Percentiles rank a stretch among this genome's conserved stretches.
Evolutionary conservation across 2,329 filamentous ascomycete genomes (phyloP).

Genomic region (Domatiomyces catenatus): DNA sequence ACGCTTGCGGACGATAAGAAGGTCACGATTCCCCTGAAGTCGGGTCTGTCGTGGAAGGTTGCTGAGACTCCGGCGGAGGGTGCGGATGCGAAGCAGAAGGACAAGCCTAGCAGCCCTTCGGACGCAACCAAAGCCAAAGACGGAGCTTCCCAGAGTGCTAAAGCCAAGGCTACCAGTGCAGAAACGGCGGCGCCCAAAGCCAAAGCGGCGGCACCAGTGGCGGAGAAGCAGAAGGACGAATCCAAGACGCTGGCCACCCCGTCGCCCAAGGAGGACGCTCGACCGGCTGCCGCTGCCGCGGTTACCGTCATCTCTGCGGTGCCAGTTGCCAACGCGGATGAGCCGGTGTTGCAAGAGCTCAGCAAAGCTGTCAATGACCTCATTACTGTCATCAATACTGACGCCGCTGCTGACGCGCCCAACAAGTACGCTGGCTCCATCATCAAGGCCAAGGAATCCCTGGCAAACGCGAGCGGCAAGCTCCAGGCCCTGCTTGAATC

Average conservation of each 20-base stretch:
- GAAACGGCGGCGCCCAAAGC: slow-evolving; percentile 7
- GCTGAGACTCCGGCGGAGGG: slow-evolving; percentile 43
- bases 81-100: slow-evolving; percentile 41
- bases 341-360: slow-evolving; percentile 81
- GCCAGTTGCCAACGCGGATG: slow-evolving; percentile 56
- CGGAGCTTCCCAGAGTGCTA: neutral
- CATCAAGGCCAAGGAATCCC: slow-evolving; percentile 68
- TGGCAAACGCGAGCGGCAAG: slow-evolving; percentile 62
- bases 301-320: slow-evolving; percentile 61
- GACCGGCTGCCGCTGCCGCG: slow-evolving; percentile 30
- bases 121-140: slow-evolving; percentile 13
- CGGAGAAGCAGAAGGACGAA: slow-evolving; percentile 13
- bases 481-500: slow-evolving; percentile 58
- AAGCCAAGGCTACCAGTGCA: neutral
- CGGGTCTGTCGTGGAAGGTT: slow-evolving; percentile 68
- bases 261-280: slow-evolving; percentile 22
- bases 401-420: slow-evolving; percentile 44
- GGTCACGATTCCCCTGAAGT: slow-evolving; percentile 71
- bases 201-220: slow-evolving; percentile 8
- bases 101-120: slow-evolving; percentile 32
- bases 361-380: slow-evolving; percentile 94
- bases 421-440: slow-evolving; percentile 65
- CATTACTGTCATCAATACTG: slow-evolving; percentile 82
- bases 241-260: slow-evolving; percentile 6
- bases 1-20: slow-evolving; percentile 45